phyloP scores from a whole-genome alignment of 1,284 basidiomycete species.

The Irpex rosettiformis region DNA sequence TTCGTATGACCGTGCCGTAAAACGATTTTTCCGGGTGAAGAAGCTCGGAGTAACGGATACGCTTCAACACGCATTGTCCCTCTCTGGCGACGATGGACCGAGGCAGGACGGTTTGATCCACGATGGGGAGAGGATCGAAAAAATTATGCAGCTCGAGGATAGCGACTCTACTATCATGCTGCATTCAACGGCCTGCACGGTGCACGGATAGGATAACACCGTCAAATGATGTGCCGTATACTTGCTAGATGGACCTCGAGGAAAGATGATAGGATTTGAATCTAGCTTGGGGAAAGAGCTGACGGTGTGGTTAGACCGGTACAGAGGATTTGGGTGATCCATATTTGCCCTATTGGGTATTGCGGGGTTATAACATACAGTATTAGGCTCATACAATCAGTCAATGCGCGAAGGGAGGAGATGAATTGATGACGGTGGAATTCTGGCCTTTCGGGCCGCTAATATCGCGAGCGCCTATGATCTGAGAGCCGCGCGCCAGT shows the following conservation, averaged over 20 bases:
- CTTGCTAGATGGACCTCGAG: neutral
- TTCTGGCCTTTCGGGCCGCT: no score
- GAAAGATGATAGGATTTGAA: no score
- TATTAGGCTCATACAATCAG: no score
- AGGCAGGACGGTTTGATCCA: neutral
- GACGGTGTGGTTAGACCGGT: no score
- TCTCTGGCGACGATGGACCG: neutral
- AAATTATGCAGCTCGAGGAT: neutral
- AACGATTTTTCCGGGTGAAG: neutral
- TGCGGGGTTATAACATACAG: no score
- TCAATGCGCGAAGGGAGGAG: no score
- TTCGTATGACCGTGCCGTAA: neutral
- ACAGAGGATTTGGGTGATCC: no score
- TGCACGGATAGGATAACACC: neutral
- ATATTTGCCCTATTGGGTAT: no score
- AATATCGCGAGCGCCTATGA: no score
- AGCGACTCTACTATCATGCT: neutral
- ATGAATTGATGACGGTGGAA: no score
- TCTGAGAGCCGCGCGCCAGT: no score
- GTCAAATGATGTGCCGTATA: neutral
- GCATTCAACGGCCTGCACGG: neutral
- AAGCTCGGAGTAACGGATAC: neutral
- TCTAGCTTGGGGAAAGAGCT: no score
- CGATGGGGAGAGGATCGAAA: neutral
- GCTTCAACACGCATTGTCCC: neutral